Percentiles rank a stretch among this genome's conserved stretches.
These are phyloP conservation scores for Neofusicoccum sp. DNA, from an alignment of 2,329 filamentous ascomycete species.

Conservation along the genomic window DNA sequence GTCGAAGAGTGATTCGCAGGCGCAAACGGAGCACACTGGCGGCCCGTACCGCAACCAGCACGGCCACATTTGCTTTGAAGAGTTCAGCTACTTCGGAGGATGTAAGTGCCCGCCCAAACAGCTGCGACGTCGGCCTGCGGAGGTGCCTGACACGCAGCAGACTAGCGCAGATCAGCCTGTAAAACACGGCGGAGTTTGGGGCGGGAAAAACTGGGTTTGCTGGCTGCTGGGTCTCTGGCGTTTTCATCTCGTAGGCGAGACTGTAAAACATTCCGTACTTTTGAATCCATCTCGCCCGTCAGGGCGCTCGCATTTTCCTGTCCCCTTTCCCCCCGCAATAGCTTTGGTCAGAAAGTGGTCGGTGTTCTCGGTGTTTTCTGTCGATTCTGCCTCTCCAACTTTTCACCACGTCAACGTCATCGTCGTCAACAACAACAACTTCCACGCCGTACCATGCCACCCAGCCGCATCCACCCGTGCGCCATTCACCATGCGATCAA, in stretches of 20 bases:
- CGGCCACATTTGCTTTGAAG: conserved; percentile 16
- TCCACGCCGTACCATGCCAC: not conserved
- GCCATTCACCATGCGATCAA: not conserved
- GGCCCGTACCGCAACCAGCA: conserved; percentile 15
- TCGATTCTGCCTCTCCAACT: not conserved
- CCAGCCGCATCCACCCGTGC: not conserved
- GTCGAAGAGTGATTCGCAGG: not conserved
- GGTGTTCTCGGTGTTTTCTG: conserved; percentile 6
- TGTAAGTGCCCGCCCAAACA: not conserved
- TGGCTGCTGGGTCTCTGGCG: not conserved
- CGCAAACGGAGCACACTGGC: not conserved
- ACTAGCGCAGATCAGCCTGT: not conserved
- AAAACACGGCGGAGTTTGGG: conserved; percentile 9
- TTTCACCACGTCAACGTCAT: not conserved
- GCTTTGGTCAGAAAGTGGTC: not conserved
- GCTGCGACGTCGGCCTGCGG: not conserved
- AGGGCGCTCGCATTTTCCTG: not conserved
- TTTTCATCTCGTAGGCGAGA: not conserved
- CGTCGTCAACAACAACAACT: not conserved
- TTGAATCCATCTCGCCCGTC: not conserved
- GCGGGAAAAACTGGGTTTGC: not conserved
- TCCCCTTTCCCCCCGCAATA: not conserved
- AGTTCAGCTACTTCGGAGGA: conserved; percentile 14
- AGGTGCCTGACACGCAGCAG: not conserved
- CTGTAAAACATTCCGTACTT: not conserved